Conservation (phyloP, 371 early-diverging fungal species). For the Mortierella sp. region DNA sequence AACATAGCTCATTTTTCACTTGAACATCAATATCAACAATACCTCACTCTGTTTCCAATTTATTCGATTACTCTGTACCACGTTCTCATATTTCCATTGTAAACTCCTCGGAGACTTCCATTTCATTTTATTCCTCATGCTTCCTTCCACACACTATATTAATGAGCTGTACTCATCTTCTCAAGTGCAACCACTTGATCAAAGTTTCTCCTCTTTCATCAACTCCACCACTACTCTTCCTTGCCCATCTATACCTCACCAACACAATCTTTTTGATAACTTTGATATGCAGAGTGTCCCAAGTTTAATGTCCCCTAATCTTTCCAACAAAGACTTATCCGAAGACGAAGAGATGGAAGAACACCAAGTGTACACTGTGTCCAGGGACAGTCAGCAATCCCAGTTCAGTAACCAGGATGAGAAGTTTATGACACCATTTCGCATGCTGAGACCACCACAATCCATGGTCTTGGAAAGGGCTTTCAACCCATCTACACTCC, state of each 20-base stretch:
- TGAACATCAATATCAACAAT: neutral
- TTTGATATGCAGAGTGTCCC: constrained; percentile 15
- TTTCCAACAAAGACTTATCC: constrained; percentile 8
- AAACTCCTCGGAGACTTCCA: neutral
- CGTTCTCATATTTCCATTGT: constrained; percentile 5
- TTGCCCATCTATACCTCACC: neutral
- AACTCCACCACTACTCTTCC: neutral
- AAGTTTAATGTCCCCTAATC: constrained; percentile 18
- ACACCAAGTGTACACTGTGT: neutral
- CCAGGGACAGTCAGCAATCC: too few species aligned
- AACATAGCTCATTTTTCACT: too few species aligned
- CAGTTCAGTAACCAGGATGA: neutral
- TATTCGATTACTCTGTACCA: constrained; percentile 1
- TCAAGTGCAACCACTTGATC: neutral
- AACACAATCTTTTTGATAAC: constrained; percentile 4
- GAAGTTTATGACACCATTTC: constrained; percentile 1
- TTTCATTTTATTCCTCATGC: constrained; percentile 12
- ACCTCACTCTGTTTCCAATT: neutral
- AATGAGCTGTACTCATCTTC: neutral
- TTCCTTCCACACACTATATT: neutral
- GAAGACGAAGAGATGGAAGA: constrained; percentile 36
- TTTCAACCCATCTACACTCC: neutral
- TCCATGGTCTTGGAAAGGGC: neutral
- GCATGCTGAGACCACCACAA: neutral
- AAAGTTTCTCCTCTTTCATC: neutral